These are phyloP conservation scores for Omphalea diandra DNA, from an alignment of 441 rosid genomes.

Conservation along the genomic window DNA sequence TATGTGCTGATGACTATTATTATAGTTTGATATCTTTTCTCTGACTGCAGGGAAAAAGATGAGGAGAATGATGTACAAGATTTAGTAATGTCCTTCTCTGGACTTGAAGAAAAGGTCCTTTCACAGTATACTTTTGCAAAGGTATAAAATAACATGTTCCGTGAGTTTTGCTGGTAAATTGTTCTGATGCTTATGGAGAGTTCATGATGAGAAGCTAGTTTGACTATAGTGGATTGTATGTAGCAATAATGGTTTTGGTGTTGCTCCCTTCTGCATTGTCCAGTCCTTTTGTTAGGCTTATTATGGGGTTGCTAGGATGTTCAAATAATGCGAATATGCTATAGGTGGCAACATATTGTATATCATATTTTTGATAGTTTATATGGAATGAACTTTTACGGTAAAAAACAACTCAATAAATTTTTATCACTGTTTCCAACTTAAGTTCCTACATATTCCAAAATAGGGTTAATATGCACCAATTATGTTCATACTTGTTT, in stretches of 20 bases:
- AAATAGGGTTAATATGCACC: too few species aligned
- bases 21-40: conserved; percentile 20
- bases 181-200: not conserved
- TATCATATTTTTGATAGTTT: too few species aligned
- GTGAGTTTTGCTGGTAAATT: not conserved
- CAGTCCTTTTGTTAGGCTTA: not conserved
- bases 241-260: not conserved
- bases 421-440: too few species aligned
- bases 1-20: conserved; percentile 19
- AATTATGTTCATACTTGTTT: not conserved
- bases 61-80: conserved; percentile 75
- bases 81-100: conserved; percentile 68
- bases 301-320: not conserved
- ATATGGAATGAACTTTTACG: too few species aligned
- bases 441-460: too few species aligned
- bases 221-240: too few species aligned
- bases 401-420: too few species aligned
- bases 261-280: not conserved
- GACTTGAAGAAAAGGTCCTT: conserved; percentile 89
- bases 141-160: conserved; percentile 41
- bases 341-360: not conserved
- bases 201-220: too few species aligned
- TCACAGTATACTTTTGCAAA: conserved; percentile 91
- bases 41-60: conserved; percentile 58
- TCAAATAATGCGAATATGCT: not conserved